Percentiles rank a stretch among this genome's conserved stretches.
These are phyloP conservation scores for Blastomyces emzantsi DNA, from an alignment of 2,329 filamentous ascomycete genomes.

Conservation along the genomic window DNA sequence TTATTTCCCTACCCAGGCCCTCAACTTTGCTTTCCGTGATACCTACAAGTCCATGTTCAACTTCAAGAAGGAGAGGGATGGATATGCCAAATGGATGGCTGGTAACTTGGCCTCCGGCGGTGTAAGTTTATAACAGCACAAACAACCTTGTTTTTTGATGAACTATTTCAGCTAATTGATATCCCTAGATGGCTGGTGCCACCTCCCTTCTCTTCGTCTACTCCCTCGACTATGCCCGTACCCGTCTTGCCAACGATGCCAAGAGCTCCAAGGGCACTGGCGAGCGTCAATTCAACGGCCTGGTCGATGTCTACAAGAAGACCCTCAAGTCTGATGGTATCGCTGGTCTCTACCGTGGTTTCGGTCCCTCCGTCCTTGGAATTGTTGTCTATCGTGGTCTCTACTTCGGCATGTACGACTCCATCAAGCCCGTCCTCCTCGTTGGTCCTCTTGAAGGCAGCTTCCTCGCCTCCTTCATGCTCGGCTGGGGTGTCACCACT, in stretches of 20 bases:
- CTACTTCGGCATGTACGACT: conserved; percentile 99
- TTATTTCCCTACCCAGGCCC: conserved; percentile 99
- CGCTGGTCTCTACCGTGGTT: conserved; percentile 99
- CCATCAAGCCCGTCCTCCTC: conserved; percentile 97
- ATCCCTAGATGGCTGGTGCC: conserved; percentile 80
- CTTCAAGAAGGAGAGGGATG: conserved; percentile 99
- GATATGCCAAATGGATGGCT: conserved; percentile 97
- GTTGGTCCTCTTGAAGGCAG: conserved; percentile 86
- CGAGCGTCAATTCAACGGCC: conserved; percentile 99
- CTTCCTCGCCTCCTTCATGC: conserved; percentile 98
- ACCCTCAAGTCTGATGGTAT: conserved; percentile 97
- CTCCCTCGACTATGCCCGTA: conserved; percentile 99
- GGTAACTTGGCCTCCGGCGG: conserved; percentile 99
- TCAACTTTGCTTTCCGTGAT: conserved; percentile 99
- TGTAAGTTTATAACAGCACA: conserved; percentile 51
- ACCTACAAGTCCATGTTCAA: conserved; percentile 99
- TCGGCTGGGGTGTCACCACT: conserved; percentile 99
- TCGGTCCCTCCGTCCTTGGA: conserved; percentile 98
- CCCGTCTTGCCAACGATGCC: conserved; percentile 99
- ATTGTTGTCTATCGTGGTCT: conserved; percentile 99
- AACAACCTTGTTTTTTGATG: background rate
- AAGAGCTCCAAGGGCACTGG: conserved; percentile 93
- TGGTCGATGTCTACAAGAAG: conserved; percentile 99
- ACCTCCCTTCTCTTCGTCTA: conserved; percentile 99
- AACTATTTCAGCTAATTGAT: conserved; percentile 1